Percentiles rank a stretch among this genome's conserved stretches.
Evolutionary conservation across 2,329 filamentous ascomycete genomes (phyloP).

Genomic region (Colletotrichum caudatum): DNA sequence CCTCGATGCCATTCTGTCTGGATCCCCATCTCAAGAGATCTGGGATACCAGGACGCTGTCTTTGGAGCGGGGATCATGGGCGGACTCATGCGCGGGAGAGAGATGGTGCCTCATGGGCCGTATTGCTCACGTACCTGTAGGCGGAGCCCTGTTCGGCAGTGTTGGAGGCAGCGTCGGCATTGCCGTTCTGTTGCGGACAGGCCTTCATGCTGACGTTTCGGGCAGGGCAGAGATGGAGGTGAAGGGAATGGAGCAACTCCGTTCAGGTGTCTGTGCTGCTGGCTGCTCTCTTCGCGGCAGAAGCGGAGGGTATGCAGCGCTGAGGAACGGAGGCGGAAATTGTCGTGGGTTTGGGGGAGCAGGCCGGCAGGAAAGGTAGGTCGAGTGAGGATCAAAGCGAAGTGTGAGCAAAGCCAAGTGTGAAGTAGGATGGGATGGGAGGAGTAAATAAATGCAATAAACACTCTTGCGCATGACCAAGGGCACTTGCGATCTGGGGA

Average conservation of each 20-base stretch:
- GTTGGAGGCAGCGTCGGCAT: background rate
- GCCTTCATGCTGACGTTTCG: background rate
- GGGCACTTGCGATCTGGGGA: background rate
- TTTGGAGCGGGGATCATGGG: too few relatives aligned
- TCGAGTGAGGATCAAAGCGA: background rate
- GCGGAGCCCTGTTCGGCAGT: background rate
- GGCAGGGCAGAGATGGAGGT: rapidly evolving
- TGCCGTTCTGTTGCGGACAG: background rate
- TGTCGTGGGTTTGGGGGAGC: too few relatives aligned
- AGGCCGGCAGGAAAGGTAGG: background rate
- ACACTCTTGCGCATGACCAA: background rate
- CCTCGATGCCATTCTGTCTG: background rate
- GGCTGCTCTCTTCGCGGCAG: background rate
- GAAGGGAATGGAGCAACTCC: background rate
- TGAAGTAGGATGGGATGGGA: background rate
- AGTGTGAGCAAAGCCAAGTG: background rate
- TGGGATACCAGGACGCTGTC: too few relatives aligned
- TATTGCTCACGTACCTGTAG: background rate
- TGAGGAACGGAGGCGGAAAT: too few relatives aligned
- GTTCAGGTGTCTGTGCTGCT: background rate
- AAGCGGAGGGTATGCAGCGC: background rate
- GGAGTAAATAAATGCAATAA: too few relatives aligned
- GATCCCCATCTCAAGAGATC: background rate
- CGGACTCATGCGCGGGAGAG: background rate
- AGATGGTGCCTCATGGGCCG: background rate